Conservation (phyloP, 108 stramenopile species). For the Heterococcus sp. region DNA sequence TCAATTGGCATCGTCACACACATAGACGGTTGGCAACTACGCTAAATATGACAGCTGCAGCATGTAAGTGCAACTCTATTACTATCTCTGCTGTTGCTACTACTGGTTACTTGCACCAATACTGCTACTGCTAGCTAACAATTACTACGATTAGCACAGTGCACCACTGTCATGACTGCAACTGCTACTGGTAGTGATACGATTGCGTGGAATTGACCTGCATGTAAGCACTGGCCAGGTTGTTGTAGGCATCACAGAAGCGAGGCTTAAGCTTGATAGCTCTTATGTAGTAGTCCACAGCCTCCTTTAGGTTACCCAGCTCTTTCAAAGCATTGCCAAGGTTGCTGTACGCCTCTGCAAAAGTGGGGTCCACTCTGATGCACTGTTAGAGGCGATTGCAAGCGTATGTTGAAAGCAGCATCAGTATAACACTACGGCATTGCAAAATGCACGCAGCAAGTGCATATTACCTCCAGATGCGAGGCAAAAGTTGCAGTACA, state of each 20-base stretch:
- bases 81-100: no score
- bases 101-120: no score
- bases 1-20: no score
- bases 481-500: no score
- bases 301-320: conserved; percentile 60
- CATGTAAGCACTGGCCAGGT: conserved; percentile 64
- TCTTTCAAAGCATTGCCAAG: conserved; percentile 66
- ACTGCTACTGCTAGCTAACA: no score
- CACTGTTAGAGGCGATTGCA: conserved; percentile 4
- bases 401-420: neutral
- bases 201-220: conserved; percentile 59
- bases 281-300: conserved; percentile 58
- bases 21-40: no score
- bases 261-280: conserved; percentile 67
- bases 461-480: neutral
- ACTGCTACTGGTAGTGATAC: no score
- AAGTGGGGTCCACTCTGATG: conserved; percentile 57
- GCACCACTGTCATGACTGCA: no score
- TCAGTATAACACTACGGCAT: neutral
- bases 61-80: no score
- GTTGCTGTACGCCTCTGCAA: conserved; percentile 64
- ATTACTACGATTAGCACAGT: no score
- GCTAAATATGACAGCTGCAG: no score
- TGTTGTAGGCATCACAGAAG: conserved; percentile 67
- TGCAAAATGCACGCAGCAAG: neutral